Percentiles rank a stretch among this genome's conserved stretches.
phyloP scores from a whole-genome alignment of 345 rosid species.

The Eutrema japonicum region DNA sequence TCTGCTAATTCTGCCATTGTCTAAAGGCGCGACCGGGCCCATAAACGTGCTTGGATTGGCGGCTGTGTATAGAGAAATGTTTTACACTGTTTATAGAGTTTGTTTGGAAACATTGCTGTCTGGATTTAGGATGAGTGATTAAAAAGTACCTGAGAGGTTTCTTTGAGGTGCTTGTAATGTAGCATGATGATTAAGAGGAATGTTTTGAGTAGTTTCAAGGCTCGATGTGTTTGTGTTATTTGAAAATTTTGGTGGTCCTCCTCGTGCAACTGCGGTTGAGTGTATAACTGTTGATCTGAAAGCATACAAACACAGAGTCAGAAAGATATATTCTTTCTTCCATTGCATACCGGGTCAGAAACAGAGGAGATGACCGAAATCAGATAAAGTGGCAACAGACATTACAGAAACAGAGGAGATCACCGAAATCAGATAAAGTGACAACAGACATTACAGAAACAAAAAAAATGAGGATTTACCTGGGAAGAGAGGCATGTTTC shows the following conservation, averaged over 20 bases:
- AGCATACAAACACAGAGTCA: constrained; percentile 22
- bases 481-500: constrained; percentile 88
- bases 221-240: constrained; percentile 49
- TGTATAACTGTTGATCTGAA: constrained; percentile 88
- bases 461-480: constrained; percentile 47
- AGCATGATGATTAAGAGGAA: constrained; percentile 52
- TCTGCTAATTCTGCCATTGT: constrained; percentile 54
- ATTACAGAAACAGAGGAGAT: constrained; percentile 7
- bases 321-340: not conserved
- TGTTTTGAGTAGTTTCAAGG: constrained; percentile 52
- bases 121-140: constrained; percentile 23
- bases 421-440: not conserved
- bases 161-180: constrained; percentile 62
- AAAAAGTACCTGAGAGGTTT: constrained; percentile 59
- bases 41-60: constrained; percentile 71
- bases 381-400: not conserved
- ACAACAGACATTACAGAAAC: not conserved
- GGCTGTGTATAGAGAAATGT: constrained; percentile 42
- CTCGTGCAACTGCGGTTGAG: constrained; percentile 54
- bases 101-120: constrained; percentile 19
- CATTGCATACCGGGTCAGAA: not conserved
- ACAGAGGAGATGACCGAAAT: constrained; percentile 3
- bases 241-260: constrained; percentile 50
- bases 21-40: constrained; percentile 67
- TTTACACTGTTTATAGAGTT: constrained; percentile 6